These are phyloP conservation scores for Solanum chilense DNA, from an alignment of 257 asterid genomes.

Conservation along the genomic window DNA sequence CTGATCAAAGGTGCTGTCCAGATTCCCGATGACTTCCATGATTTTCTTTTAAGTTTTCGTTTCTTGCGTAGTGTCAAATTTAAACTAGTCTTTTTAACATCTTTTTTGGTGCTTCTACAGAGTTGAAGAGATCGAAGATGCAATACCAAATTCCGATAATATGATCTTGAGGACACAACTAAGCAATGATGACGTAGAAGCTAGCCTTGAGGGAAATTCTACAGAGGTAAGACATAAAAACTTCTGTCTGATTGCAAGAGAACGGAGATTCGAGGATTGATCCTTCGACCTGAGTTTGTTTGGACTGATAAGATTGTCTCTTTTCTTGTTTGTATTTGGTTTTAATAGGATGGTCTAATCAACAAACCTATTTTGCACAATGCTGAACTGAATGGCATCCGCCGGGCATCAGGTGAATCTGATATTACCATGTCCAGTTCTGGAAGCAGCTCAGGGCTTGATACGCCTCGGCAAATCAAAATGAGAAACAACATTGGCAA, in stretches of 20 bases:
- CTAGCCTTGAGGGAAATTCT: conserved; percentile 13
- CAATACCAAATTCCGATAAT: conserved; percentile 28
- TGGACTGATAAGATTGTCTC: neutral
- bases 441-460: conserved; percentile 59
- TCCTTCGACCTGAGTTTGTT: neutral
- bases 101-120: conserved; percentile 16
- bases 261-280: neutral
- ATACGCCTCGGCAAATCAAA: conserved; percentile 41
- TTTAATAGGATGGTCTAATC: neutral
- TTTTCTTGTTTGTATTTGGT: neutral
- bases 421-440: conserved; percentile 82
- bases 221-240: conserved; percentile 33
- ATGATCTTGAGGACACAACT: conserved; percentile 56
- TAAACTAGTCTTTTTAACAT: neutral
- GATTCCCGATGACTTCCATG: neutral
- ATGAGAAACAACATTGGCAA: conserved; percentile 13
- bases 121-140: conserved; percentile 51
- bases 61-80: neutral
- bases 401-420: conserved; percentile 67
- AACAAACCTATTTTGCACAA: neutral
- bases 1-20: conserved; percentile 50
- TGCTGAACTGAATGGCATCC: neutral
- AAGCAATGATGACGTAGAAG: conserved; percentile 36
- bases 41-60: neutral
- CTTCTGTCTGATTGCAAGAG: neutral